A percentile compares a stretch with the other conserved stretches of the same genome.
Evolutionary conservation across 1,284 basidiomycete genomes (phyloP).

Genomic region (Melampsora americana): DNA sequence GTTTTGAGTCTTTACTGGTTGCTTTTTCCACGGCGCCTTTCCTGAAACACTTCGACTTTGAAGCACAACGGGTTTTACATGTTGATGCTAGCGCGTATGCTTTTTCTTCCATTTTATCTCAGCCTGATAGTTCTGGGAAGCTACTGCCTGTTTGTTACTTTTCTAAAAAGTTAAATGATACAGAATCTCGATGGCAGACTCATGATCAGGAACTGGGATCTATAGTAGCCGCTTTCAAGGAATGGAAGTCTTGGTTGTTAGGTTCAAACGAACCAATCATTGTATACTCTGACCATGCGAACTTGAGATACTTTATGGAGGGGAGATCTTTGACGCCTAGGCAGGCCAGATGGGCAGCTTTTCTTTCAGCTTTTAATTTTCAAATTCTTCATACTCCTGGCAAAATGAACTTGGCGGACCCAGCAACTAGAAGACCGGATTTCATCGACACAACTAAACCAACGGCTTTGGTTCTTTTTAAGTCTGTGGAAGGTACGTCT

Average conservation of each 20-base stretch:
- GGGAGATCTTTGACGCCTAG: background rate
- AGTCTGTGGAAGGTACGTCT: too few relatives aligned
- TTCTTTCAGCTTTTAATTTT: background rate
- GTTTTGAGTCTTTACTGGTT: background rate
- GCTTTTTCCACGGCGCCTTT: background rate
- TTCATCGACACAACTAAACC: background rate
- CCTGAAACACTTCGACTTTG: background rate
- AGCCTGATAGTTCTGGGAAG: constrained; percentile 18
- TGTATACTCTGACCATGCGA: background rate
- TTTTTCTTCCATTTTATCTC: constrained; percentile 39
- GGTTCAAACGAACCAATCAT: background rate
- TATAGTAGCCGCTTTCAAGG: background rate
- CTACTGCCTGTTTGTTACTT: constrained; percentile 21
- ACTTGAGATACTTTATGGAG: background rate
- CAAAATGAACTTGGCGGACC: constrained; percentile 6
- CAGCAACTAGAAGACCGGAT: background rate
- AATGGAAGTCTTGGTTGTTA: background rate
- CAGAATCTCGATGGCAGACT: background rate
- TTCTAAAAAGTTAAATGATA: background rate
- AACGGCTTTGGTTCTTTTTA: too few relatives aligned
- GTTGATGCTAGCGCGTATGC: constrained; percentile 44
- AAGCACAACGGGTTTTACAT: constrained; percentile 48
- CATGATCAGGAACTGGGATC: background rate
- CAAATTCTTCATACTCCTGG: constrained; percentile 10
- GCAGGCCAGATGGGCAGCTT: background rate